Evolutionary conservation across 2,329 filamentous ascomycete species (phyloP).

Genomic region (Cryphonectria japonica): DNA sequence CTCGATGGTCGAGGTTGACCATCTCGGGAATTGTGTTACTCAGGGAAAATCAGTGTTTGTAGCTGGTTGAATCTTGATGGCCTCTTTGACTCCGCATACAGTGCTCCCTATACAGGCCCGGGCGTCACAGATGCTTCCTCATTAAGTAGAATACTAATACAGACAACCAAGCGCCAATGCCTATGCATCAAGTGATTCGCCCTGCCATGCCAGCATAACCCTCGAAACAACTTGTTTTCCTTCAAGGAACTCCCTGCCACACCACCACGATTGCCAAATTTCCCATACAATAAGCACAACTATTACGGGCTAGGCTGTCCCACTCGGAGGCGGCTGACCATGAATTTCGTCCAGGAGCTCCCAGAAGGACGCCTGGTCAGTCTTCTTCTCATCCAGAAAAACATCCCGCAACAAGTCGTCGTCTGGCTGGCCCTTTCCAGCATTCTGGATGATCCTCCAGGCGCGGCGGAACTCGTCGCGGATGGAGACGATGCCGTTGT

Average conservation of each 20-base stretch:
- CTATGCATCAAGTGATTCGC: not conserved
- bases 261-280: too few species aligned
- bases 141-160: not conserved
- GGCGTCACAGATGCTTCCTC: not conserved
- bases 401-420: conserved; percentile 61
- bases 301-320: not conserved
- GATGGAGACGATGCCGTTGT: conserved; percentile 79
- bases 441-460: conserved; percentile 68
- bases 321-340: conserved; percentile 31
- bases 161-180: not conserved
- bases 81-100: not conserved
- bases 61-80: not conserved
- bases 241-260: too few species aligned
- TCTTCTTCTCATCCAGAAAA: conserved; percentile 40
- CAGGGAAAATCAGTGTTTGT: too few species aligned
- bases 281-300: not conserved
- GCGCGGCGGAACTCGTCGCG: conserved; percentile 83
- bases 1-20: too few species aligned
- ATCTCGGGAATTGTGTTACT: not conserved
- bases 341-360: conserved; percentile 48
- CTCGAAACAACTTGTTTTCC: too few species aligned
- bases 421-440: conserved; percentile 46
- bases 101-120: not conserved
- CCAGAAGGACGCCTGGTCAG: conserved; percentile 38
- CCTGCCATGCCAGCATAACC: not conserved